These are phyloP conservation scores for Cystofilobasidium capitatum DNA, from an alignment of 768 basidiomycete species.

Conservation along the genomic window DNA sequence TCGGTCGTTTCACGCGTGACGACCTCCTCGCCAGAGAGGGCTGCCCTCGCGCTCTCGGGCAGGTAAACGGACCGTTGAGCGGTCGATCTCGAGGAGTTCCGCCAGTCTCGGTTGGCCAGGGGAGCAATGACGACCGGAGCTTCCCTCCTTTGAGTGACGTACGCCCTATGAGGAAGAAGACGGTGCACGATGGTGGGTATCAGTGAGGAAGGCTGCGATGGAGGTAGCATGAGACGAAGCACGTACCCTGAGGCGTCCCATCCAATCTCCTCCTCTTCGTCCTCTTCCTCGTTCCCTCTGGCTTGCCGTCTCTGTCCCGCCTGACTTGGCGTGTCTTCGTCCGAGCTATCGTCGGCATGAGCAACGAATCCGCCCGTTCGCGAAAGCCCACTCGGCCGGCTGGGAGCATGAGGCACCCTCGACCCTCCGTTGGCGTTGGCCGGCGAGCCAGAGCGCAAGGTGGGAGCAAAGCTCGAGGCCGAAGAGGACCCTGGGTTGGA, in stretches of 20 bases:
- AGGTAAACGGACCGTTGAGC: conserved; percentile 62
- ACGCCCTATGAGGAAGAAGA: background rate
- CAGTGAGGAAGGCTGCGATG: too few relatives aligned
- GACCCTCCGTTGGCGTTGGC: conserved; percentile 4
- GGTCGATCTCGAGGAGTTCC: conserved; percentile 37
- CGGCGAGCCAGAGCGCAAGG: background rate
- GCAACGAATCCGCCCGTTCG: conserved; percentile 9
- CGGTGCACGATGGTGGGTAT: background rate
- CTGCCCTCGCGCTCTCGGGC: conserved; percentile 50
- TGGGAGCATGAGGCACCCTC: conserved; percentile 19
- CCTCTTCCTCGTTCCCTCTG: background rate
- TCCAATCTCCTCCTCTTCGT: conserved; percentile 21
- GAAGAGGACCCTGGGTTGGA: background rate
- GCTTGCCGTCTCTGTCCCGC: background rate
- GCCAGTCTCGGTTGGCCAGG: conserved; percentile 82
- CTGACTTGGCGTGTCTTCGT: background rate
- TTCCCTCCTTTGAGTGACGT: background rate
- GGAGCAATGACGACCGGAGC: conserved; percentile 73
- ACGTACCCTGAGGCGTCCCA: conserved; percentile 26
- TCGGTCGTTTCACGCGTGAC: conserved; percentile 20
- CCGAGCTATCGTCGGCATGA: conserved; percentile 11
- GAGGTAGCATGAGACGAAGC: background rate
- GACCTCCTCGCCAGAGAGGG: background rate
- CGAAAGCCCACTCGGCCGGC: conserved; percentile 15
- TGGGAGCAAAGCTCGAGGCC: background rate